These are phyloP conservation scores for Pueraria montana DNA, from an alignment of 306 rosid genomes.

Conservation along the genomic window DNA sequence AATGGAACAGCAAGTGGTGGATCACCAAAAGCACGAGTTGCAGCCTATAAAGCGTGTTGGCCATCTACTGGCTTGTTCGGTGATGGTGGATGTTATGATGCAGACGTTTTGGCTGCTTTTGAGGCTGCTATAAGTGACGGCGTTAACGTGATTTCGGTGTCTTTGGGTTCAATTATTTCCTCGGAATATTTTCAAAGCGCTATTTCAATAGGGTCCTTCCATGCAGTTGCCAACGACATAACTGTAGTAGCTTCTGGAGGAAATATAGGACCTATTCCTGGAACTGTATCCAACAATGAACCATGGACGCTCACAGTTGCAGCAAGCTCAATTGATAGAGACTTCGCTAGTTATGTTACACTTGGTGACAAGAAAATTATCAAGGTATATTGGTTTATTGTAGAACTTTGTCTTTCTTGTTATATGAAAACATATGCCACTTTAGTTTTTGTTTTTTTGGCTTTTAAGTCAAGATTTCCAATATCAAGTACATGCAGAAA, in stretches of 20 bases:
- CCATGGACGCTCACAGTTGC: slow-evolving; percentile 79
- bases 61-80: neutral
- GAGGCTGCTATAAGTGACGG: slow-evolving; percentile 83
- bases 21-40: slow-evolving; percentile 81
- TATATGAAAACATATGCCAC: neutral
- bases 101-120: slow-evolving; percentile 80
- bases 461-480: too few species aligned
- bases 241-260: slow-evolving; percentile 68
- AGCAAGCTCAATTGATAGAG: slow-evolving; percentile 73
- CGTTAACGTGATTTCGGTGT: slow-evolving; percentile 68
- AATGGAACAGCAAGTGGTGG: slow-evolving; percentile 89
- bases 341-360: slow-evolving; percentile 51
- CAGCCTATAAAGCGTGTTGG: slow-evolving; percentile 89
- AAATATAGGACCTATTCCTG: slow-evolving; percentile 58
- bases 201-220: slow-evolving; percentile 67
- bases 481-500: too few species aligned
- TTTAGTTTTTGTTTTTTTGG: neutral
- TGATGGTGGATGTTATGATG: slow-evolving; percentile 59
- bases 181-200: slow-evolving; percentile 26
- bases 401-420: neutral
- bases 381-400: slow-evolving; percentile 37
- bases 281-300: slow-evolving; percentile 41
- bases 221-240: slow-evolving; percentile 63
- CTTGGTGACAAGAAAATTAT: slow-evolving; percentile 63
- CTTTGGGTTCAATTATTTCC: slow-evolving; percentile 46